Base-by-base conservation (phyloP, 768 basidiomycete genomes). In the Macrolepiota fuliginosa region DNA sequence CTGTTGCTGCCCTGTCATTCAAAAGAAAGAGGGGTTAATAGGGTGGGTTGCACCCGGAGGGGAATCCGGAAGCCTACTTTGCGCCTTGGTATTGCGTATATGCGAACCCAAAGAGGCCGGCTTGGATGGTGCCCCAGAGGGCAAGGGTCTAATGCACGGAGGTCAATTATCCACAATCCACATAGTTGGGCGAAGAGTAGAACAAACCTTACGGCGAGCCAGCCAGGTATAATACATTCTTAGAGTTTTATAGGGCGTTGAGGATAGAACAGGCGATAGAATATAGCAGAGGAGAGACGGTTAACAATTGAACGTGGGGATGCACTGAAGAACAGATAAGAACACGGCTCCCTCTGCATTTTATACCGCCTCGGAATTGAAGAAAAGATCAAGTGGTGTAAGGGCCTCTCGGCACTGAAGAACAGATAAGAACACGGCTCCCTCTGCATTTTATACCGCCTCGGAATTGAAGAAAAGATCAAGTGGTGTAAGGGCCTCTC, bases 121-220 rank as follows among this genome's bases (percentile, higher is more conserved):
- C 69, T 67, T 79, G 72, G 46, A 77, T 65, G 27, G 69, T 62
- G 37, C 68, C 68, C 76, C 76, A 77, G 40, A 77, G 54, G 24
- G 72, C 63, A 54, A 79, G 67, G 37, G 72, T 74, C 77, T 77
- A 60, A 54, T 54, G 19, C 50, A 29, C 15, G n/a, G 7, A 35
- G 25, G 22, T 37, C 42, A 25, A 25, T 46, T 52, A 37, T 13
- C 27, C 12, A 37, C 15, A 32, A 19, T 37, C 11, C 24, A 17
- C 6, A 17, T 5, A 49, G 25, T 11, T 58, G 37, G 32, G 32
- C 3, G 24, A 1, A 13, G 54, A 24, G 42, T 53, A 17, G 13
- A 15, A 53, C 69, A n/a, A 17, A 72, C 76, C 64, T 70, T 72
- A 63, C 64, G 61, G 47, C 72, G 74, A 49, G 68, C 63, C 39